phyloP scores from a whole-genome alignment of 2,329 filamentous ascomycete species.

The Fusarium sulawesiense region DNA sequence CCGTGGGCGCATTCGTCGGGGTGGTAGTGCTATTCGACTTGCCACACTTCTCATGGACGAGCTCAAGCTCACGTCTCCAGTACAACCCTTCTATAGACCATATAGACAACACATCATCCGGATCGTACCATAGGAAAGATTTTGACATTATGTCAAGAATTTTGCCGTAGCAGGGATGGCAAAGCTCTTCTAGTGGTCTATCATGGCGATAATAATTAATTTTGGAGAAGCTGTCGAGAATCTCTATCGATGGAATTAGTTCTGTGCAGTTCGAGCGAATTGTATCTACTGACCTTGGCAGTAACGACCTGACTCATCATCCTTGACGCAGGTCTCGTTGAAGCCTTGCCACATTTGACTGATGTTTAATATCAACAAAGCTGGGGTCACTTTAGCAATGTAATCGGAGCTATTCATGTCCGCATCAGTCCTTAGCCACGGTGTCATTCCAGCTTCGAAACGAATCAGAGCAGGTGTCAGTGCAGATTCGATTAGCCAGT shows the following conservation, averaged over 20 bases:
- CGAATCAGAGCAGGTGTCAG: not conserved
- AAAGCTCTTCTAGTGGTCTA: not conserved
- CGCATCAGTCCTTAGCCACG: not conserved
- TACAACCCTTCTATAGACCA: not conserved
- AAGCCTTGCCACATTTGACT: not conserved
- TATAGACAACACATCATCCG: not conserved
- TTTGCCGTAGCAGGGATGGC: not conserved
- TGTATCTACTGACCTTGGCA: not conserved
- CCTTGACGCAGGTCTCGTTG: not conserved
- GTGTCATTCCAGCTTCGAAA: not conserved
- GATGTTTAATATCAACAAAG: too few relatives aligned
- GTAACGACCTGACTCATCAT: not conserved
- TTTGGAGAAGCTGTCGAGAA: not conserved
- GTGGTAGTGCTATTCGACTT: not conserved
- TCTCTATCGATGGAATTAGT: not conserved
- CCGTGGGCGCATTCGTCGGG: too few relatives aligned
- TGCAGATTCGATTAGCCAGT: not conserved
- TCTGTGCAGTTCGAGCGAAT: accelerated
- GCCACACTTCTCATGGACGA: too few relatives aligned
- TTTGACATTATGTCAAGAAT: not conserved
- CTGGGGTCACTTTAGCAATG: too few relatives aligned
- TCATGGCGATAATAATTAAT: not conserved
- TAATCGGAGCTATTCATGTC: not conserved
- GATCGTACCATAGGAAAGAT: not conserved
- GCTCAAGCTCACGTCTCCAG: too few relatives aligned